These are phyloP conservation scores for Globisporangium iwayamae DNA, from an alignment of 352 stramenopile species.

Conservation along the genomic window DNA sequence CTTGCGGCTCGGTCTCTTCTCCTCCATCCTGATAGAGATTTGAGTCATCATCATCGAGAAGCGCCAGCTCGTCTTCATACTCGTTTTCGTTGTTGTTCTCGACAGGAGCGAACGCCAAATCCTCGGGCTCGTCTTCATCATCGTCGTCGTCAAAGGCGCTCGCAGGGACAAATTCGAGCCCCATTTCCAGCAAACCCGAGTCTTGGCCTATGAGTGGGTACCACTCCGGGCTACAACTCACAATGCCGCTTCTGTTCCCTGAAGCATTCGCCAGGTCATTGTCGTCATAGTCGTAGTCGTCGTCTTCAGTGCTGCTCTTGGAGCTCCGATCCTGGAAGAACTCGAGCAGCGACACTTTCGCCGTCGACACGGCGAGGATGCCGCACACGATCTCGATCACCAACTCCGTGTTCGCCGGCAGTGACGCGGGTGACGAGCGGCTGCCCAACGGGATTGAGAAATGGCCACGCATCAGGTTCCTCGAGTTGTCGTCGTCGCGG, in stretches of 20 bases:
- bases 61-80: neutral
- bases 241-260: slow-evolving; percentile 9
- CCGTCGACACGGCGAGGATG: slow-evolving; percentile 36
- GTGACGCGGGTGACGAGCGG: slow-evolving; percentile 18
- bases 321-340: slow-evolving; percentile 19
- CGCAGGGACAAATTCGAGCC: slow-evolving; percentile 41
- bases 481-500: slow-evolving; percentile 22
- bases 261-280: no score
- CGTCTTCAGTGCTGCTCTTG: neutral
- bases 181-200: slow-evolving; percentile 43
- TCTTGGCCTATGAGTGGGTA: slow-evolving; percentile 36
- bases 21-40: neutral
- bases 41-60: neutral
- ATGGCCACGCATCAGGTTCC: slow-evolving; percentile 26
- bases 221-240: slow-evolving; percentile 35
- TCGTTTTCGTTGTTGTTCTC: slow-evolving; percentile 7
- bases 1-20: slow-evolving; percentile 6
- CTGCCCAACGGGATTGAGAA: slow-evolving; percentile 22
- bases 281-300: slow-evolving; percentile 8
- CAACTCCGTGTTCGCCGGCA: slow-evolving; percentile 39
- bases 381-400: slow-evolving; percentile 57
- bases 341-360: slow-evolving; percentile 31
- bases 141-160: slow-evolving; percentile 17
- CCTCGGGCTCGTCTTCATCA: neutral
- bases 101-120: neutral